These are phyloP conservation scores for Heliocybe sulcata DNA, from an alignment of 1,284 basidiomycete genomes.

Conservation along the genomic window DNA sequence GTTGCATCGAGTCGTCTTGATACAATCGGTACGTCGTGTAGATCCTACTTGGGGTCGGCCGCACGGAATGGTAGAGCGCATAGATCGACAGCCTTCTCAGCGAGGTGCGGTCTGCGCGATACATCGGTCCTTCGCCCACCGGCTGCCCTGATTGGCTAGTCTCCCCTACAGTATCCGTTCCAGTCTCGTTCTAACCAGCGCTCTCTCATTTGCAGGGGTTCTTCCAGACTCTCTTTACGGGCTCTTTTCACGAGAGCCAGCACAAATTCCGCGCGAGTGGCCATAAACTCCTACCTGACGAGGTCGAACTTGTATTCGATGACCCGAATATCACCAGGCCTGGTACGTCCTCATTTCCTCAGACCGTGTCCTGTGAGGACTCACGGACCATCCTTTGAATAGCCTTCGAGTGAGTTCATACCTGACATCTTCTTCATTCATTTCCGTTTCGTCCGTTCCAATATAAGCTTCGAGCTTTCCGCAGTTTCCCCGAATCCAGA, in stretches of 20 bases:
- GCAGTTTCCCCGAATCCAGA: constrained; percentile 20
- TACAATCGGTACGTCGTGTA: constrained; percentile 63
- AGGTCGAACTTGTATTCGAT: constrained; percentile 69
- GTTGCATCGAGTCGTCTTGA: constrained; percentile 78
- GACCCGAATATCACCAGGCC: constrained; percentile 83
- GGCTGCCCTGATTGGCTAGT: neutral
- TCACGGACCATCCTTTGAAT: constrained; percentile 9
- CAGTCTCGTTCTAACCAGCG: constrained; percentile 3
- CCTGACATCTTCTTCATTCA: neutral
- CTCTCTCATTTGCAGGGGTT: constrained; percentile 50
- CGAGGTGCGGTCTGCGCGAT: neutral
- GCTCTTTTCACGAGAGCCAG: constrained; percentile 59
- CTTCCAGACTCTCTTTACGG: constrained; percentile 79
- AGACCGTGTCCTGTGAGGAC: constrained; percentile 3
- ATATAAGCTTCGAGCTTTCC: constrained; percentile 31
- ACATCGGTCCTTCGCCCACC: neutral
- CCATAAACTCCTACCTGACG: constrained; percentile 21
- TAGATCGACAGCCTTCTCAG: neutral
- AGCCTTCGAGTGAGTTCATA: constrained; percentile 57
- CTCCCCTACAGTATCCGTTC: neutral
- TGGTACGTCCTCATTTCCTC: constrained; percentile 35
- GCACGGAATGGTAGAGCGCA: neutral
- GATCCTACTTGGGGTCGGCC: neutral
- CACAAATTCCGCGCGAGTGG: constrained; percentile 9
- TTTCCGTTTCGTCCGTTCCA: constrained; percentile 6